Base-by-base conservation (phyloP, 495 filamentous ascomycete species). In the Corynascus novoguineensis region DNA sequence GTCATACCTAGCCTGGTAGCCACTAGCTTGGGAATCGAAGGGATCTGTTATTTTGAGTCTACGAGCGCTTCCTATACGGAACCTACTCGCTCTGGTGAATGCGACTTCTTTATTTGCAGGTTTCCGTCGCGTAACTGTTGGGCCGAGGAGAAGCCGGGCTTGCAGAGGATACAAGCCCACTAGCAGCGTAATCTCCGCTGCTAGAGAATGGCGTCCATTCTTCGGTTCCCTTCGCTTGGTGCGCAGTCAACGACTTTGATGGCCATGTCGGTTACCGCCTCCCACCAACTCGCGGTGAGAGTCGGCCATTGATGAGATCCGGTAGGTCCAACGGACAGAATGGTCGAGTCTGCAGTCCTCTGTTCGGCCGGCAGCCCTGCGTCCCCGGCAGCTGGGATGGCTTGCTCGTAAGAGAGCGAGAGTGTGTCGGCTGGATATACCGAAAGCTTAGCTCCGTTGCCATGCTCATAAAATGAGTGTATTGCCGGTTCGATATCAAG, bases 401-500 rank as follows among this genome's bases (percentile, higher is more conserved):
- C 29, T 19, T 25, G 14, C 9, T 5, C 14, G 19, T 12, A 25
- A 14, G 21, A 32, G 37, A 9, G 27, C 27, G 15, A 14, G 32
- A 28, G 32, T 21, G n/a, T n/a, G 8, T 34, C 5, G 32, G 4
- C 17, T 21, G 5, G 21, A 32, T 25, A 19, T n/a, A 14, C 37
- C 12, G 44, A 48, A 14, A 24, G 22, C 25, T 32, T 1, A 22
- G 27, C 27, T 24, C 27, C 38, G 10, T 14, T 42, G 27, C 45
- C 37, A 29, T 21, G 29, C 8, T 37, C 22, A 21, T 28, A 37
- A 45, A 46, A 55, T 27, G 44, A 38, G 52, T 46, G n/a, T 21
- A 31, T 50, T 21, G 45, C 41, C 22, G 21, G n/a, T 44, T 53
- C 44, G 31, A 27, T 37, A 60, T 63, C 60, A 63, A 47, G 60